Evolutionary conservation across 2,329 filamentous ascomycete genomes (phyloP).

Genomic region (Pseudocercospora fijiensis): DNA sequence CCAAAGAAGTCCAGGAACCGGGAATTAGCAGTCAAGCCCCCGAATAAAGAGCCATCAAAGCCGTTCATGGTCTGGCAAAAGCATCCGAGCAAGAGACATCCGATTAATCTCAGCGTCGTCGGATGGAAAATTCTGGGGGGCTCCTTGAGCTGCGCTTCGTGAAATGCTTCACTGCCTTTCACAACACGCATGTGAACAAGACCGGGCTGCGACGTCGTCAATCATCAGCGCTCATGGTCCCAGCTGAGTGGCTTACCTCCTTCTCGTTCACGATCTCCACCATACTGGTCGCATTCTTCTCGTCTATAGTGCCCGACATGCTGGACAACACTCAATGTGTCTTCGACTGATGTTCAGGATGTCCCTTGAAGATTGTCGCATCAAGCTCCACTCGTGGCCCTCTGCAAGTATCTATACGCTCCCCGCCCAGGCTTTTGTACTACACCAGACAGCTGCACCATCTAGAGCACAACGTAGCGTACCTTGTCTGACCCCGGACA

Average conservation of each 20-base stretch:
- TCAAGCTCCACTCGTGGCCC: neutral
- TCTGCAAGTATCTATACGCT: slow-evolving; percentile 14
- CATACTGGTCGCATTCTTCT: slow-evolving; percentile 15
- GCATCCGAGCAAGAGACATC: slow-evolving; percentile 39
- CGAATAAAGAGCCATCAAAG: slow-evolving; percentile 59
- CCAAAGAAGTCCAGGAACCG: slow-evolving; percentile 46
- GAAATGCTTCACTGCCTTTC: slow-evolving; percentile 54
- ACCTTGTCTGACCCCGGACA: slow-evolving; percentile 9
- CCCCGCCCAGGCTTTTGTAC: slow-evolving; percentile 6
- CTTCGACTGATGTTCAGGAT: neutral
- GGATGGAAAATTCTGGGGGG: slow-evolving; percentile 38
- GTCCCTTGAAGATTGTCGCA: neutral
- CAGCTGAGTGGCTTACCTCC: slow-evolving; percentile 7
- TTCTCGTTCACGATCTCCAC: slow-evolving; percentile 18
- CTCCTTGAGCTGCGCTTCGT: slow-evolving; percentile 57
- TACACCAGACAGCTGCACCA: neutral
- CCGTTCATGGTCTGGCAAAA: slow-evolving; percentile 49
- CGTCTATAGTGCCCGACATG: slow-evolving; percentile 12
- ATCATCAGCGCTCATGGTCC: neutral
- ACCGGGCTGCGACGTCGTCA: slow-evolving; percentile 1
- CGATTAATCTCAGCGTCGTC: slow-evolving; percentile 27
- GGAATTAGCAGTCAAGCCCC: slow-evolving; percentile 52
- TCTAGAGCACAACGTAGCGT: neutral
- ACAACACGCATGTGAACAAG: slow-evolving; percentile 39
- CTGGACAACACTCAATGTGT: neutral